Evolutionary conservation across 495 filamentous ascomycete species (phyloP).

Genomic region (Margaritispora aquatica): DNA sequence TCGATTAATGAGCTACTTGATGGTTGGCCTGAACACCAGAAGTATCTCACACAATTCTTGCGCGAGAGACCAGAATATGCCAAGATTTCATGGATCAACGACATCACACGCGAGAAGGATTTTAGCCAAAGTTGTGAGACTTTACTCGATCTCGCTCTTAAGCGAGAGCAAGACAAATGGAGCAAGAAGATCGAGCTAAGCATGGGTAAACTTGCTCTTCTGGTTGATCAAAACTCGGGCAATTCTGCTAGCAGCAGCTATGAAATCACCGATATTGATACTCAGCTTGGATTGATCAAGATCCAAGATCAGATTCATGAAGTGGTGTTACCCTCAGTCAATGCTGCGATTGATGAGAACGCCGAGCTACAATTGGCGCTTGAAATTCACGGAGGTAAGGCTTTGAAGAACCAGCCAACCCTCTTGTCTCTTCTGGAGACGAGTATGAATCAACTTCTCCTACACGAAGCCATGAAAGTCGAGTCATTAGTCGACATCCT

Average conservation of each 20-base stretch:
- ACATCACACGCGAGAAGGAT: constrained; percentile 65
- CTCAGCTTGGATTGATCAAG: constrained; percentile 55
- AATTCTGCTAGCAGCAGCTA: constrained; percentile 28
- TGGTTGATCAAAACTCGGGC: constrained; percentile 39
- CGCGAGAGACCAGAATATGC: constrained; percentile 59
- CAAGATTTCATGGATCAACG: constrained; percentile 91
- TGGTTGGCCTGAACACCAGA: constrained; percentile 53
- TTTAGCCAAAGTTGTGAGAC: constrained; percentile 62
- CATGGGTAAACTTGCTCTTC: constrained; percentile 70
- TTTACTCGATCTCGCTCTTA: constrained; percentile 57
- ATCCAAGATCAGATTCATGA: constrained; percentile 60
- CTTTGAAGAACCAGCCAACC: constrained; percentile 53
- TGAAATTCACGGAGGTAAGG: constrained; percentile 53
- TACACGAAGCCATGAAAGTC: constrained; percentile 58
- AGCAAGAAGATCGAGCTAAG: constrained; percentile 87
- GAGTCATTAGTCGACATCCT: constrained; percentile 74
- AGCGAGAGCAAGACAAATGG: constrained; percentile 71
- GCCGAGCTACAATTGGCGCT: constrained; percentile 70
- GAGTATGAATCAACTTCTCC: constrained; percentile 57
- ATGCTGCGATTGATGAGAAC: constrained; percentile 66
- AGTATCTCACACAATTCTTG: constrained; percentile 68
- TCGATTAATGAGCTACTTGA: constrained; percentile 62
- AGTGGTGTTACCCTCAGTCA: constrained; percentile 48
- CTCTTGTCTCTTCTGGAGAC: constrained; percentile 58
- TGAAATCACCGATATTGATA: constrained; percentile 43